Percentiles rank a stretch among this genome's conserved stretches.
These are phyloP conservation scores for Saturnispora silvae DNA, from an alignment of 805 yeast genomes.

Conservation along the genomic window DNA sequence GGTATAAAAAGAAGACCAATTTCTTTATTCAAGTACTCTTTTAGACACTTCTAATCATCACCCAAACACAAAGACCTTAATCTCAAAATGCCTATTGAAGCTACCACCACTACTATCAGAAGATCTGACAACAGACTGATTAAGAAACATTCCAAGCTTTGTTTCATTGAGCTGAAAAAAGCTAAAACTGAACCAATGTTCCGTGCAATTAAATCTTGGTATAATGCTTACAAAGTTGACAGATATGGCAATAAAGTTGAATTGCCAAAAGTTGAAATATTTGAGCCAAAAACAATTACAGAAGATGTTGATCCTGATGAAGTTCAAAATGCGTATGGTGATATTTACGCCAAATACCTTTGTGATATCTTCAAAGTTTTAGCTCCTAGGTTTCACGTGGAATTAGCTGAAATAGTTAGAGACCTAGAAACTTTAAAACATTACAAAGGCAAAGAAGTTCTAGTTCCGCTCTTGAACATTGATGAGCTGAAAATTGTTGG, in stretches of 20 bases:
- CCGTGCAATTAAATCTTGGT: constrained; percentile 16
- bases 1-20: background rate
- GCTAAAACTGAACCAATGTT: constrained; percentile 16
- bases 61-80: background rate
- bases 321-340: constrained; percentile 5
- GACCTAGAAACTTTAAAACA: constrained; percentile 4
- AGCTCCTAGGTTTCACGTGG: constrained; percentile 3
- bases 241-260: background rate
- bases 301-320: background rate
- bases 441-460: constrained; percentile 6
- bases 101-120: constrained; percentile 9
- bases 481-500: constrained; percentile 8
- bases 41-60: background rate
- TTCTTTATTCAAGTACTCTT: background rate
- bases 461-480: constrained; percentile 3
- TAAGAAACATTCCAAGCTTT: constrained; percentile 12
- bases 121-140: constrained; percentile 11
- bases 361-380: constrained; percentile 1
- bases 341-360: constrained; percentile 9
- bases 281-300: constrained; percentile 2
- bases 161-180: constrained; percentile 17
- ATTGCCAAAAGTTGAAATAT: constrained; percentile 4
- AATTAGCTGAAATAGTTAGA: constrained; percentile 2
- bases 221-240: constrained; percentile 5
- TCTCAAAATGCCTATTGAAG: background rate